These are phyloP conservation scores for Solanum chilense DNA, from an alignment of 257 asterid genomes.

Conservation along the genomic window DNA sequence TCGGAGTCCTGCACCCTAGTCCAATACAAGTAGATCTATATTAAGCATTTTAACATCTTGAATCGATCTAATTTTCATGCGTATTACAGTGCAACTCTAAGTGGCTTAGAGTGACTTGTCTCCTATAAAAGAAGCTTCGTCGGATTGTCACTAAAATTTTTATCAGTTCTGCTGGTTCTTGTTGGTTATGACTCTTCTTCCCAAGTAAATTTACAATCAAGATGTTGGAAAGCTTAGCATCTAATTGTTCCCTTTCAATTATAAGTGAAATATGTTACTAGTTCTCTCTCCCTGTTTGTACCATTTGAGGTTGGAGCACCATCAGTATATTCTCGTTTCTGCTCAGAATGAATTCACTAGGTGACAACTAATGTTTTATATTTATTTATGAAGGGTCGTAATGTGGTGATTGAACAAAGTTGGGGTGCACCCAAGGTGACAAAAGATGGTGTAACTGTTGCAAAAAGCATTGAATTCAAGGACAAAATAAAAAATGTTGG, in stretches of 20 bases:
- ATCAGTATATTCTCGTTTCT: background rate
- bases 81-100: background rate
- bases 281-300: background rate
- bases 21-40: background rate
- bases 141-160: background rate
- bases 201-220: background rate
- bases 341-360: background rate
- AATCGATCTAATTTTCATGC: background rate
- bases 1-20: background rate
- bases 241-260: background rate
- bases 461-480: constrained; percentile 37
- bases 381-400: constrained; percentile 24
- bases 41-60: background rate
- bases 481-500: constrained; percentile 43
- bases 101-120: background rate
- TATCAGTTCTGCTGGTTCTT: background rate
- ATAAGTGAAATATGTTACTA: background rate
- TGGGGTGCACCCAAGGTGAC: constrained; percentile 50
- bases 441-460: constrained; percentile 52
- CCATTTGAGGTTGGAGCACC: background rate
- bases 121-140: background rate
- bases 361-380: background rate
- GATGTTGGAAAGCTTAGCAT: background rate
- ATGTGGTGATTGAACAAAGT: constrained; percentile 47
- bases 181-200: background rate